Percentiles rank a stretch among this genome's conserved stretches.
Conservation (phyloP, 140 eudicot species). For the Senecio squalidus region DNA sequence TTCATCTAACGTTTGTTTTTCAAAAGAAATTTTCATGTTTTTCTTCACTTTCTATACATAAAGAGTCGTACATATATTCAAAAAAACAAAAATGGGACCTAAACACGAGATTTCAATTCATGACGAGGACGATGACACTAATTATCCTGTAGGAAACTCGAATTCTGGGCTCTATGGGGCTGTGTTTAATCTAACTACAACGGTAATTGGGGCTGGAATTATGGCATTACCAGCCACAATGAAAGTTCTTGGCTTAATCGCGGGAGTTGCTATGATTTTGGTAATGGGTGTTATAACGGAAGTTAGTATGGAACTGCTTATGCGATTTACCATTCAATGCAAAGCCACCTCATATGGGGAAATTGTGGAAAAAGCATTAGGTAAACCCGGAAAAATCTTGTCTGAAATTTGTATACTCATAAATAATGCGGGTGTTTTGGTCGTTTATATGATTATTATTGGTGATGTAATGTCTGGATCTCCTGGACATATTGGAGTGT, state of each 20-base stretch:
- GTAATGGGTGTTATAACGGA: constrained; percentile 76
- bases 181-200: constrained; percentile 74
- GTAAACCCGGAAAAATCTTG: constrained; percentile 49
- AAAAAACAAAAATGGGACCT: constrained; percentile 1
- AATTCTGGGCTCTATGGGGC: constrained; percentile 67
- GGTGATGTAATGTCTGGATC: constrained; percentile 98
- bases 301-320: constrained; percentile 64
- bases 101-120: not conserved
- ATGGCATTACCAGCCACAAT: constrained; percentile 98
- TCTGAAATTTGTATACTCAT: constrained; percentile 66
- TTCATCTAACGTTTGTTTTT: not conserved
- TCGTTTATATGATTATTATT: constrained; percentile 81
- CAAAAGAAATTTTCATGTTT: not conserved
- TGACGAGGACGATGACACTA: constrained; percentile 44
- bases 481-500: constrained; percentile 54
- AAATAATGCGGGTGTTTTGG: constrained; percentile 76
- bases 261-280: constrained; percentile 49
- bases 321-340: constrained; percentile 65
- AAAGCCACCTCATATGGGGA: constrained; percentile 81
- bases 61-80: not conserved
- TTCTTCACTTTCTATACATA: not conserved
- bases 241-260: constrained; percentile 77
- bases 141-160: constrained; percentile 10
- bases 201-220: constrained; percentile 92
- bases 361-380: constrained; percentile 71